Conservation (phyloP, 768 basidiomycete species). For the Lactarius hatsudake region DNA sequence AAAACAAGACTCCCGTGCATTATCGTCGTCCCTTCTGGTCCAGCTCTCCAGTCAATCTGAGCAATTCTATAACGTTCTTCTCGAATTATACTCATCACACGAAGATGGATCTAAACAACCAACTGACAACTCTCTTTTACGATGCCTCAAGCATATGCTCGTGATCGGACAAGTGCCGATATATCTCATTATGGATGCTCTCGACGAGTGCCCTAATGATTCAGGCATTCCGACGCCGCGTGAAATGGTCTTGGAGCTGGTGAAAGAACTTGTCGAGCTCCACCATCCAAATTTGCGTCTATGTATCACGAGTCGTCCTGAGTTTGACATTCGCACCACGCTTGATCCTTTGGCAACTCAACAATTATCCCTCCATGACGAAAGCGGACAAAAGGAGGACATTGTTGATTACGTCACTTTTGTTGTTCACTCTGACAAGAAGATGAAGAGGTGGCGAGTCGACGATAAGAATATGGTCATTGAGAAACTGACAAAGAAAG, state of each 20-base stretch:
- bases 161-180: not conserved
- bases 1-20: not conserved
- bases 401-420: not conserved
- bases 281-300: not conserved
- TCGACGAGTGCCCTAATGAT: not conserved
- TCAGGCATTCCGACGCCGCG: not conserved
- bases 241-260: not conserved
- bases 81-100: not conserved
- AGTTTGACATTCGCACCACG: not conserved
- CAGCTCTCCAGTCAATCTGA: not conserved
- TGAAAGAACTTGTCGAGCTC: not conserved
- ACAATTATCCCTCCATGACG: not conserved
- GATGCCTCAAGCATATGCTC: not conserved
- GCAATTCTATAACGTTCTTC: not conserved
- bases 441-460: not conserved
- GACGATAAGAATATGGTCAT: not conserved
- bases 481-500: not conserved
- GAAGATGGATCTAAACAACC: not conserved
- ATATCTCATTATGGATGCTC: not conserved
- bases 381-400: not conserved
- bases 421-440: not conserved
- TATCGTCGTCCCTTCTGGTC: not conserved
- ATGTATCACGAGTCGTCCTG: not conserved
- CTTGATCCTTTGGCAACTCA: not conserved
- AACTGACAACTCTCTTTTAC: not conserved